Percentiles rank a stretch among this genome's conserved stretches.
These are phyloP conservation scores for Colletotrichum filicis DNA, from an alignment of 2,329 filamentous ascomycete species.

Conservation along the genomic window DNA sequence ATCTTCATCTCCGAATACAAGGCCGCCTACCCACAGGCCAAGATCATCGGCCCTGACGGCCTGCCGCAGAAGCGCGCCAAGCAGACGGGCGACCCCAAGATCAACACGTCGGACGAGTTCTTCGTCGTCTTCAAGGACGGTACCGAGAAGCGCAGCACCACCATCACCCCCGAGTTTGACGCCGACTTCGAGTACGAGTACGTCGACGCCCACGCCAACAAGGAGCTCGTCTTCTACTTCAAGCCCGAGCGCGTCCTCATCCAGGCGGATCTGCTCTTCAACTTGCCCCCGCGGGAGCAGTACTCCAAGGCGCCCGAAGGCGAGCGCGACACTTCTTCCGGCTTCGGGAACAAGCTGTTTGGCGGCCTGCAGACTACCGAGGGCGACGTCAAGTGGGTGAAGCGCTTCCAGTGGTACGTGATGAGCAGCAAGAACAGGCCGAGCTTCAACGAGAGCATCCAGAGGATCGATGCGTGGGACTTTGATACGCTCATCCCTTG, in stretches of 20 bases:
- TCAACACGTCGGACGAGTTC: constrained; percentile 61
- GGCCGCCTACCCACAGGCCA: constrained; percentile 79
- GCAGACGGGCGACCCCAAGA: constrained; percentile 62
- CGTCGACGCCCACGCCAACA: constrained; percentile 81
- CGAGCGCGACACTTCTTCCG: constrained; percentile 42
- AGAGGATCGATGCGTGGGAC: constrained; percentile 80
- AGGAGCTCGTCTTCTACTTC: constrained; percentile 89
- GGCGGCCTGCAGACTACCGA: constrained; percentile 66
- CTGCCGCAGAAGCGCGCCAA: constrained; percentile 83
- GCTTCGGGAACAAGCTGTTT: constrained; percentile 46
- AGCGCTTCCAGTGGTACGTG: constrained; percentile 85
- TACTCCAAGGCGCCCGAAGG: constrained; percentile 70
- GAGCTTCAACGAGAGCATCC: constrained; percentile 77
- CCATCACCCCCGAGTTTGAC: constrained; percentile 83
- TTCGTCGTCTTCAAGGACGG: constrained; percentile 73
- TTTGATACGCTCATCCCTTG: constrained; percentile 90
- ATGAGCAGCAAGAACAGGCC: constrained; percentile 68
- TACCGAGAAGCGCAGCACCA: constrained; percentile 57
- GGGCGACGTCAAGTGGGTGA: constrained; percentile 78
- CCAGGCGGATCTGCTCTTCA: constrained; percentile 92
- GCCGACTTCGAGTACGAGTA: constrained; percentile 88
- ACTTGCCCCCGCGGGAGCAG: constrained; percentile 88
- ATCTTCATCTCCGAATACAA: constrained; percentile 92
- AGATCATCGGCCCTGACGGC: constrained; percentile 84
- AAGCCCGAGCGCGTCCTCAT: constrained; percentile 83